Evolutionary conservation across 2,329 filamentous ascomycete species (phyloP).

Genomic region (Mycogone perniciosa): DNA sequence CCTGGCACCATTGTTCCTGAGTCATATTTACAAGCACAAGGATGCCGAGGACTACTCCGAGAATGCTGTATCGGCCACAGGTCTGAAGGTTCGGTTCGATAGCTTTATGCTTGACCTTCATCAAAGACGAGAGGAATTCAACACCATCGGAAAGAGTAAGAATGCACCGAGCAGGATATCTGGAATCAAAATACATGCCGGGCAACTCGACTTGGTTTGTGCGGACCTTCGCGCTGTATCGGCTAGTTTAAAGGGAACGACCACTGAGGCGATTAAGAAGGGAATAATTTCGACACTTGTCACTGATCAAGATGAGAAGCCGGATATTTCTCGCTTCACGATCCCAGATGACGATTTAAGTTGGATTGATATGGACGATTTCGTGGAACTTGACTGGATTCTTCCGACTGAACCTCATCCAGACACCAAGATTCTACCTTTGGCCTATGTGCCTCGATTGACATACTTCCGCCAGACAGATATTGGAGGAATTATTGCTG

Average conservation of each 20-base stretch:
- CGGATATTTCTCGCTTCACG: constrained; percentile 79
- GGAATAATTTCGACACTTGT: constrained; percentile 46
- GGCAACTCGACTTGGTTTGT: constrained; percentile 83
- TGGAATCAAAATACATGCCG: constrained; percentile 92
- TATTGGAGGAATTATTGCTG: constrained; percentile 70
- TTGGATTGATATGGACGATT: constrained; percentile 99
- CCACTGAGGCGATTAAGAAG: constrained; percentile 66
- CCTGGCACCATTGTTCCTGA: constrained; percentile 86
- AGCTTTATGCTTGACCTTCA: constrained; percentile 97
- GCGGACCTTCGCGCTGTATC: constrained; percentile 92
- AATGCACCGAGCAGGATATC: constrained; percentile 76
- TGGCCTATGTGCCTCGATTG: constrained; percentile 88
- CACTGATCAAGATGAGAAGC: constrained; percentile 50
- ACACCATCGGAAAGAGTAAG: constrained; percentile 68
- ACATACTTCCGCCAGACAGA: constrained; percentile 98
- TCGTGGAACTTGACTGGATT: constrained; percentile 96
- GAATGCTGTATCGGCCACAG: constrained; percentile 76
- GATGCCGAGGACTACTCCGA: constrained; percentile 81
- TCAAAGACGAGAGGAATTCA: constrained; percentile 87
- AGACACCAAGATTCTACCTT: constrained; percentile 86
- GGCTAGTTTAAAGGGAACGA: constrained; percentile 77
- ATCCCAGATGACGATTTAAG: constrained; percentile 93
- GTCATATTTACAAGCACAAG: constrained; percentile 98
- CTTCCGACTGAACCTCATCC: constrained; percentile 84
- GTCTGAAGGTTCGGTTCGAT: constrained; percentile 91